These are phyloP conservation scores for Cyphellophora europaea DNA, from an alignment of 2,329 filamentous ascomycete genomes.

Conservation along the genomic window DNA sequence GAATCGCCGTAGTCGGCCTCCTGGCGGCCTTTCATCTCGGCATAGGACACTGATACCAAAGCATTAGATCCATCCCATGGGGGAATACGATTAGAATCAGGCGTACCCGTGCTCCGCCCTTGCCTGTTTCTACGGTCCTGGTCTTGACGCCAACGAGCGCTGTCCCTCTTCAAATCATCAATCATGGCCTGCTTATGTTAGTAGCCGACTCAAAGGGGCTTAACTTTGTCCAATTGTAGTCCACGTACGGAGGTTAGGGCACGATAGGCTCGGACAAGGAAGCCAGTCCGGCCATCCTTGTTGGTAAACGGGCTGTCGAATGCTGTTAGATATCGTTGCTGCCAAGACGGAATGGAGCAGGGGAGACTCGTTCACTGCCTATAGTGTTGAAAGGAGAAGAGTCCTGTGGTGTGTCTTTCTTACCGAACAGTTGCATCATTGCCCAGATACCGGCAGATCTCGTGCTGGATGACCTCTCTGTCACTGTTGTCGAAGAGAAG, in stretches of 20 bases:
- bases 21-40: constrained; percentile 13
- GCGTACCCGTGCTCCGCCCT: constrained; percentile 13
- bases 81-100: constrained; percentile 6
- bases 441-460: constrained; percentile 75
- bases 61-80: constrained; percentile 10
- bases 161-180: constrained; percentile 44
- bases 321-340: neutral
- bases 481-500: too few relatives aligned
- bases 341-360: constrained; percentile 8
- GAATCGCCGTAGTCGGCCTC: constrained; percentile 5
- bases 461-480: constrained; percentile 73
- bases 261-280: constrained; percentile 70
- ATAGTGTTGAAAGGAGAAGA: too few relatives aligned
- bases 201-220: neutral
- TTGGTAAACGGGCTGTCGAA: neutral
- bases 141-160: constrained; percentile 37
- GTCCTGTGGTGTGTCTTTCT: neutral
- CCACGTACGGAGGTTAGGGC: constrained; percentile 64
- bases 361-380: too few relatives aligned
- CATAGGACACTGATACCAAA: constrained; percentile 13
- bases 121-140: constrained; percentile 12
- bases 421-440: constrained; percentile 57
- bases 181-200: constrained; percentile 44
- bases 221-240: neutral
- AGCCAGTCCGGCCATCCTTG: constrained; percentile 55